phyloP scores from a whole-genome alignment of 768 basidiomycete species.

The Termitomyces sp. region DNA sequence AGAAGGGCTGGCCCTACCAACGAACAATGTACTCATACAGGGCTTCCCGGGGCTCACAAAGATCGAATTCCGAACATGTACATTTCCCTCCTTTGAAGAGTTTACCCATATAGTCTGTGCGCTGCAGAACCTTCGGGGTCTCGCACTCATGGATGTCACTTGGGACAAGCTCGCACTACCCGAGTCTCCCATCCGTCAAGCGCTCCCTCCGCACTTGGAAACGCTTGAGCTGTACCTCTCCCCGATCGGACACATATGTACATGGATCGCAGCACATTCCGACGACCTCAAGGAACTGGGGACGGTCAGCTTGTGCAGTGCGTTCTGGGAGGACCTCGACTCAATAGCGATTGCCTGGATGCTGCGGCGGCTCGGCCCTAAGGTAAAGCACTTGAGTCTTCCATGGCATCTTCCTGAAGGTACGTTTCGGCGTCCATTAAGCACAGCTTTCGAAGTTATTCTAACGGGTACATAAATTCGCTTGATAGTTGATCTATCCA shows the following conservation, averaged over 20 bases:
- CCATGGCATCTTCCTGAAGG: slow-evolving; percentile 23
- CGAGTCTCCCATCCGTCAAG: slow-evolving; percentile 2
- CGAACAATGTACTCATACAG: slow-evolving; percentile 4
- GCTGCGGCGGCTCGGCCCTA: slow-evolving; percentile 19
- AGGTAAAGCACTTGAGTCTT: slow-evolving; percentile 21
- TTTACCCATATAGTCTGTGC: slow-evolving; percentile 19
- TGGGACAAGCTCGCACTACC: slow-evolving; percentile 16
- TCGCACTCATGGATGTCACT: slow-evolving; percentile 20
- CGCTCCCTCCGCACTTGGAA: slow-evolving; percentile 15
- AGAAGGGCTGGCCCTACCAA: slow-evolving; percentile 8
- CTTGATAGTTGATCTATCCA: slow-evolving; percentile 16
- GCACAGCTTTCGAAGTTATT: neutral
- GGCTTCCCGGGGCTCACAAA: slow-evolving; percentile 19
- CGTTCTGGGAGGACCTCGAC: slow-evolving; percentile 20
- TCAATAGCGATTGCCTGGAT: slow-evolving; percentile 19
- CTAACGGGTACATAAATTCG: neutral
- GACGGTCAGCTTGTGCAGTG: slow-evolving; percentile 16
- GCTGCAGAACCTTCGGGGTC: slow-evolving; percentile 15
- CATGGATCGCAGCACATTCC: slow-evolving; percentile 17
- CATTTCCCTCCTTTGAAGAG: slow-evolving; percentile 19
- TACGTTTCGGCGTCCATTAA: slow-evolving; percentile 7
- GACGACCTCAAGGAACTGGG: slow-evolving; percentile 7
- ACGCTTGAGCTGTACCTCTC: slow-evolving; percentile 18
- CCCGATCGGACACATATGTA: slow-evolving; percentile 17
- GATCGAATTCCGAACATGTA: slow-evolving; percentile 22